Evolutionary conservation across 495 filamentous ascomycete genomes (phyloP), one percentile per base, ranked within the genome.

Genomic region (Xeromyces bisporus): DNA sequence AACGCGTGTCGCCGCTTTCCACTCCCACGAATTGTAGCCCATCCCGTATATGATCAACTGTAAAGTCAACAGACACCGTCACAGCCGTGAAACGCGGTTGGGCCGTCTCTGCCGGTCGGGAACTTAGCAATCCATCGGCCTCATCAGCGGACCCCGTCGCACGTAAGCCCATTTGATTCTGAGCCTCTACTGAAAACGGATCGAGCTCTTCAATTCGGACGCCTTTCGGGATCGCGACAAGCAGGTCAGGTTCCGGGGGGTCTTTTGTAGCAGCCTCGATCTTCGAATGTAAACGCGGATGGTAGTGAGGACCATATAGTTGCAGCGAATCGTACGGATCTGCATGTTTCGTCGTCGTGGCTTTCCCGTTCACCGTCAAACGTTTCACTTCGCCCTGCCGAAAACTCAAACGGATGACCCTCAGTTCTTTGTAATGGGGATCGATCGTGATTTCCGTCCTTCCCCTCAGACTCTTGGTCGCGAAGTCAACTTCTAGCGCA

Each of bases 21-120:
- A 82, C 63, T 1, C 89, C 91, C 15, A 89, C 80, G 53, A 93
- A 96, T 21, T 91, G 82, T 30, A 96, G 50, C 12, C 85, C 89
- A 51, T 96, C 89, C 18, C 78, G 65, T 36, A 84, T 70, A 24
- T 67, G 64, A 33, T 73, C 72, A 5, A 81, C 66, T 9, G 59
- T 53, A 43, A 89, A 99, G 32, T 86, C 76, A 36, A 94, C 79
- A 24, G 54, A 49, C 12, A 81, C 46, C 11, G 47, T 62, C 14
- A 83, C 37, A 13, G 75, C 64, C 27, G 58, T 62, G 42, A 70
- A 79, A 16, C 51, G 65, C 39, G 51, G 57, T n/a, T 56, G 44
- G 7, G 51, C 47, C 0, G 48, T 51, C 13, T 66, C 54, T 1
- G 50, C 40, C 1, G 45, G 43, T 38, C 51, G 57, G 10, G 50